Conservation (phyloP, 306 rosid genomes). For the Nissolia schottii region DNA sequence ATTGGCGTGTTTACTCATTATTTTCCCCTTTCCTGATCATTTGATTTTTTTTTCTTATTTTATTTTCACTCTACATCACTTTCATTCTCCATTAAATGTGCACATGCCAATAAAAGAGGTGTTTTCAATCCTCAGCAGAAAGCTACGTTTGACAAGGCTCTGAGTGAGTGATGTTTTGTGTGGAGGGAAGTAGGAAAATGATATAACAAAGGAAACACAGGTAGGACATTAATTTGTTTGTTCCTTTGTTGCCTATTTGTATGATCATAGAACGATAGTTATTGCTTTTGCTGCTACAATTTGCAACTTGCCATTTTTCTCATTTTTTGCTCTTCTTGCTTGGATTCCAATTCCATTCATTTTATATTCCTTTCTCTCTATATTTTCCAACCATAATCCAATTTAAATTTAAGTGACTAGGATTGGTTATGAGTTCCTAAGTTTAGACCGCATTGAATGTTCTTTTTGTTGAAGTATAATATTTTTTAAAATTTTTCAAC, state of each 20-base stretch:
- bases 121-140: conserved; percentile 30
- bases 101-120: conserved; percentile 36
- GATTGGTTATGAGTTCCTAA: too few species aligned
- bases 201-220: not conserved
- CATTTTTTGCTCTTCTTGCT: not conserved
- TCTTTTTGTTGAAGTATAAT: too few species aligned
- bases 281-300: not conserved
- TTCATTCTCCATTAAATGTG: conserved; percentile 25
- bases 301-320: not conserved
- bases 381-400: not conserved
- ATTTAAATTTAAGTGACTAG: too few species aligned
- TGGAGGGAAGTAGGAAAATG: not conserved
- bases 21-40: not conserved
- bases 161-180: not conserved
- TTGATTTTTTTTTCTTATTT: not conserved
- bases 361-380: not conserved
- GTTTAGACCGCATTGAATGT: too few species aligned
- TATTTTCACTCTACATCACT: not conserved
- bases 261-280: not conserved
- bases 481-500: too few species aligned
- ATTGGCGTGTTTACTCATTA: not conserved
- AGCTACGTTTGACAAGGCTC: conserved; percentile 13
- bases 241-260: not conserved
- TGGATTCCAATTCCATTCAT: not conserved
- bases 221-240: conserved; percentile 2